A percentile compares a stretch with the other conserved stretches of the same genome.
Evolutionary conservation across 1,139 yeast species (phyloP).

Genomic region (Suhomyces chickasaworum): DNA sequence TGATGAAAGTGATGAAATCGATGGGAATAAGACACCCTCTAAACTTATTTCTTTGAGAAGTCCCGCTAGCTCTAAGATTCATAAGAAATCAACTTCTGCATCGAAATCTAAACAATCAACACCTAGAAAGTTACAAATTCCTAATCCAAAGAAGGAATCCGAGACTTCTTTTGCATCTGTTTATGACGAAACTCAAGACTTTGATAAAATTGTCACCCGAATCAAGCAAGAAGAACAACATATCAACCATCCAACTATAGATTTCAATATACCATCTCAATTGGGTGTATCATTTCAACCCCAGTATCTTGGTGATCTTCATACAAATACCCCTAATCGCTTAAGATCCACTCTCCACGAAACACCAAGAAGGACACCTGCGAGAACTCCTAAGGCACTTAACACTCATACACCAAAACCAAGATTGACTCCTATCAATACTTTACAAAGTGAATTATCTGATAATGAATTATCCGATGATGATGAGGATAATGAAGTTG

Average conservation of each 20-base stretch:
- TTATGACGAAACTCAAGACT: constrained; percentile 29
- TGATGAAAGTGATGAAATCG: constrained; percentile 10
- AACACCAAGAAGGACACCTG: constrained; percentile 17
- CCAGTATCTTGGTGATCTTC: constrained; percentile 11
- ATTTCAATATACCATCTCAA: constrained; percentile 26
- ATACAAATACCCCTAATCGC: constrained; percentile 15
- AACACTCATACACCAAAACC: constrained; percentile 20
- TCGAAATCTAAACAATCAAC: constrained; percentile 6
- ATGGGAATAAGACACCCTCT: background rate
- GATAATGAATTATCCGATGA: constrained; percentile 19
- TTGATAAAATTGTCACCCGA: constrained; percentile 24
- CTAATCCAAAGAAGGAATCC: background rate
- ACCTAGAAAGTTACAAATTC: background rate
- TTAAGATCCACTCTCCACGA: constrained; percentile 16
- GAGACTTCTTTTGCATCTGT: constrained; percentile 18
- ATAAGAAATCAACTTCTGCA: constrained; percentile 4
- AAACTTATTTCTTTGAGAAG: background rate
- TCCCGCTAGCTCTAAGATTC: constrained; percentile 4
- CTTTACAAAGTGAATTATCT: constrained; percentile 9
- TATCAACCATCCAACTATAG: constrained; percentile 12
- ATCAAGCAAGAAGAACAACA: constrained; percentile 17
- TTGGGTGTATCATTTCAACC: constrained; percentile 31
- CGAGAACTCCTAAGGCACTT: constrained; percentile 3
- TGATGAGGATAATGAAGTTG: constrained; percentile 18
- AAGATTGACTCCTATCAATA: constrained; percentile 17